Base-by-base conservation (phyloP, 495 filamentous ascomycete species). In the Trichocladium uniseriatum region DNA sequence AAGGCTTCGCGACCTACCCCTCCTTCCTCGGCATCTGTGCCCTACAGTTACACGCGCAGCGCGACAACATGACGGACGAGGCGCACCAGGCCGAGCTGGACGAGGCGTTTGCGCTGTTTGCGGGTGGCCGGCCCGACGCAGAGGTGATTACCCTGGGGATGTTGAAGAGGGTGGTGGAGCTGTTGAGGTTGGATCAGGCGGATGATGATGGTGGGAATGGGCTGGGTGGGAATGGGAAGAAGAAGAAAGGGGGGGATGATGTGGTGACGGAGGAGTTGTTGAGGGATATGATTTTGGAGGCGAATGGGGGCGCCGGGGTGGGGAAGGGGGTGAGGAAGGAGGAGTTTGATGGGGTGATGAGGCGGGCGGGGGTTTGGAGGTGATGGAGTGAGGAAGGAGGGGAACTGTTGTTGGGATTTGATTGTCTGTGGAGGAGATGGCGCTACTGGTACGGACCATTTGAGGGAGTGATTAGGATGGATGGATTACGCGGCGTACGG, bases 231-330 rank as follows among this genome's bases (percentile, higher is more conserved):
- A 38, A 44, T 1, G 28, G 21, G 31, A 31, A 44, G 40, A 45
- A 39, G 27, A 22, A 31, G 31, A 38, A 42, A 10, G 35, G 27
- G 1, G 42, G 35, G 18, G 42, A 18, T 1, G 35, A 32, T 20
- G 81, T 95, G 46, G 81, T 95, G 27, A 75, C 75, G 15, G 92
- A 96, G 56, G 78, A 86, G 18, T 57, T 94, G 62, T 67, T 98
- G 55, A 77, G 74, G 66, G 87, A 95, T 73, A 98, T 98, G 92
- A 81, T 98, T 38, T 61, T 84, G 34, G 92, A 96, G 72, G 92
- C 88, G 53, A 94, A 90, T 65, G 89, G 84, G 1, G 87, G 86
- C 3, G 79, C 70, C 6, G 83, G 84, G 11, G 73, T 89, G 8
- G 75, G 74, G 24, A 75, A 67, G 48, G 89, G 87, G 9, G 92